Evolutionary conservation across 345 rosid species (phyloP), one percentile per base, ranked within the genome.

Genomic region (Populus alba): DNA sequence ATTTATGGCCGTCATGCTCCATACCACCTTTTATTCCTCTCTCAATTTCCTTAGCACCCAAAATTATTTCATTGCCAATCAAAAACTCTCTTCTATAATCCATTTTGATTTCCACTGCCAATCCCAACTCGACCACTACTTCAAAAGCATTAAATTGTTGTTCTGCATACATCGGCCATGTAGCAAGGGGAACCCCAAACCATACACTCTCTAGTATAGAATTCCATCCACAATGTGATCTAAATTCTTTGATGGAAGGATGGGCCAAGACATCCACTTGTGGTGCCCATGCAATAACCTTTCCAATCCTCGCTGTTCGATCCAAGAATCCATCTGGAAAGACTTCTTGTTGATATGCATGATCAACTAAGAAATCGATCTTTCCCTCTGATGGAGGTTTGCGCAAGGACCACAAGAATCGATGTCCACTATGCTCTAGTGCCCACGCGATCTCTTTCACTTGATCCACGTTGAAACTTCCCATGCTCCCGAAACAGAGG

Each of bases 221-320:
- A 31, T 77, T 77, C 80, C 80, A 77, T 12, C 81, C 81, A 27
- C 81, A 79, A 18, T 79, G 81, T 3, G 81, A 79, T 10, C 68
- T 61, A 45, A 79, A 79, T 1, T 73, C 74, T 67, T 63, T 73
- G 1, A 73, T 11, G 0, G 81, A 63, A 31, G 51, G 8, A 41
- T 79, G 81, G 3, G 43, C 62, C 25, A 79, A 6, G 6, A 79
- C 16, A 0, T 51, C 72, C 16, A 43, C 53, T 39, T 79, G 81
- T 20, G 81, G 81, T 0, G 81, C 81, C 81, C 81, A 79, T 12
- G 74, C 81, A 7, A 79, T 79, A 0, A 79, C 8, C 59, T 57
- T 79, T 6, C 81, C 81, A 25, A 55, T 55, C 22, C 2, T 55
- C 27, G 17, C 68, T 27, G 73, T 79, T 5, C 77, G 70, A 67